Percentiles rank a stretch among this genome's conserved stretches.
Conservation (phyloP, 2,329 filamentous ascomycete genomes). For the Fusarium xylarioides region DNA sequence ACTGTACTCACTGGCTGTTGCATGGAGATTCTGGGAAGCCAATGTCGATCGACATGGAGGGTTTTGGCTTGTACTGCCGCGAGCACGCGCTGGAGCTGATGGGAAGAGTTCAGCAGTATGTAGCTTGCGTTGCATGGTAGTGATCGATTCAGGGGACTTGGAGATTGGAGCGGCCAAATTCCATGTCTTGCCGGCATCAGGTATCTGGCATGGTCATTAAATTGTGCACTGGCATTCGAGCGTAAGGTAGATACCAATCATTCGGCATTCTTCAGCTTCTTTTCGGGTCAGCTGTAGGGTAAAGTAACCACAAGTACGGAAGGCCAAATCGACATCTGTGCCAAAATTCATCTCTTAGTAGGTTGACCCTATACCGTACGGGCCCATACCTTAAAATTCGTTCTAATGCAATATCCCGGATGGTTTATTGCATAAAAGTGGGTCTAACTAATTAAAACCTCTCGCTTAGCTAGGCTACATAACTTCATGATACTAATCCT, state of each 20-base stretch:
- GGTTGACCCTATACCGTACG: no score
- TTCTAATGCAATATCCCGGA: no score
- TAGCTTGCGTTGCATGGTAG: neutral
- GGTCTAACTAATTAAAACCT: no score
- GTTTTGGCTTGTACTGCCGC: neutral
- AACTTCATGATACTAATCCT: no score
- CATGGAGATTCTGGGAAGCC: fast-evolving
- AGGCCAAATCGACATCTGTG: no score
- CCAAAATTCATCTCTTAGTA: no score
- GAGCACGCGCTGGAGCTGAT: neutral
- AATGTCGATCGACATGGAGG: neutral
- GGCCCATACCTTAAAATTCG: no score
- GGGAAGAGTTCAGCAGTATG: neutral
- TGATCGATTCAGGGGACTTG: neutral
- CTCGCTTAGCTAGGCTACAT: no score
- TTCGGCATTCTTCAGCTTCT: neutral
- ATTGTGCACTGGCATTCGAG: neutral
- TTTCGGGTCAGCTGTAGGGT: neutral
- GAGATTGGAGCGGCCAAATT: fast-evolving
- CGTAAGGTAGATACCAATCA: fast-evolving
- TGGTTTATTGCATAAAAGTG: no score
- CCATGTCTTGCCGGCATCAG: fast-evolving
- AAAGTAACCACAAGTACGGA: no score
- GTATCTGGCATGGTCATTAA: neutral
- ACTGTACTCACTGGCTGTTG: neutral